Evolutionary conservation across 495 filamentous ascomycete genomes (phyloP), one percentile per base, ranked within the genome.

Genomic region (Chaetomium fimeti): DNA sequence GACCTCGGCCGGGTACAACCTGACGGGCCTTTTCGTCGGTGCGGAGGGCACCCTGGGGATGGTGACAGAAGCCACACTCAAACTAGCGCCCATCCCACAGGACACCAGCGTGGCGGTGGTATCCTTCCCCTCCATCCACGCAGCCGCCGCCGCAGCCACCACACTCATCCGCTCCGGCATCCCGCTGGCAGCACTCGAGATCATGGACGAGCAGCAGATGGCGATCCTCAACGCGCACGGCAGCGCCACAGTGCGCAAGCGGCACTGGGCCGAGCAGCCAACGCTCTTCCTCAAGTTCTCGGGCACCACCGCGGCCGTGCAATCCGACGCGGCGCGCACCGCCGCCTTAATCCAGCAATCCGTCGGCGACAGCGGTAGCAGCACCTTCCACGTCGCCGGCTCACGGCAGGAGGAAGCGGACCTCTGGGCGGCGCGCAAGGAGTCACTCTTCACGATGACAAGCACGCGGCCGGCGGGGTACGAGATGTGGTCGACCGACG

Each of bases 11-110:
- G 90, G 90, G 18, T 92, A 92, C 68, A 91, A 96, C 71, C 76
- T 96, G 22, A 96, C 89, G 0, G 84, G 88, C 29, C 79, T 93
- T 63, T 93, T 97, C 72, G 87, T 96, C 55, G 93, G 93, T 0
- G 91, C 89, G n/a, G 93, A 97, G 74, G 93, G 93, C 8, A 98
- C 93, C 0, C 82, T 97, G 9, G 93, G 93, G 11, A 85, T 97
- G 9, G 85, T 97, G 16, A 96, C 92, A 0, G 93, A 97, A 71
- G 87, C 87, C 13, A 91, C 88, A 3, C 77, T 91, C 54, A 91
- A 87, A 70, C 75, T 91, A 29, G 84, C 89, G 0, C 81, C 83
- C 0, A 82, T 87, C 25, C 88, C 89, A 12, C 79, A 87, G 58
- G 75, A 84, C 62, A 85, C 83, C 28, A 80, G 82, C 52, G 89